phyloP scores from a whole-genome alignment of 805 yeast species.

The Saccharomycopsis fermentans region DNA sequence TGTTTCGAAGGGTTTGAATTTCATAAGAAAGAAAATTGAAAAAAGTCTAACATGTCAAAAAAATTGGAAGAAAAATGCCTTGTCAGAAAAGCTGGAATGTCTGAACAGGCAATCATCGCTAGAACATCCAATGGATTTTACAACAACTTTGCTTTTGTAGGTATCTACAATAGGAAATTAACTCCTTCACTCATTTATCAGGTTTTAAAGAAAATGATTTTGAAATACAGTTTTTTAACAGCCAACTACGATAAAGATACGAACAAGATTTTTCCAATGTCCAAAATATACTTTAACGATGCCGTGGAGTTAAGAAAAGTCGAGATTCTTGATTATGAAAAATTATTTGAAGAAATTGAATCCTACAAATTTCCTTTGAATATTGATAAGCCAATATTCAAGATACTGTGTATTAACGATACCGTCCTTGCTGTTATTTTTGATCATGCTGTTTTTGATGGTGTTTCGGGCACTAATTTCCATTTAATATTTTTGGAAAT shows the following conservation, averaged over 20 bases:
- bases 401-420: neutral
- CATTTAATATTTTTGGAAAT: neutral
- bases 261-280: neutral
- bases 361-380: neutral
- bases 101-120: conserved; percentile 1
- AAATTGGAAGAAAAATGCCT: neutral
- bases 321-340: neutral
- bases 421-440: neutral
- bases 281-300: neutral
- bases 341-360: conserved; percentile 1
- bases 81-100: neutral
- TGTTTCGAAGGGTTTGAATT: neutral
- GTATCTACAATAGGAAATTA: neutral
- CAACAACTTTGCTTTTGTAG: neutral
- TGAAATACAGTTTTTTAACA: conserved; percentile 1
- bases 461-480: conserved; percentile 2
- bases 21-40: neutral
- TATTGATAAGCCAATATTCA: neutral
- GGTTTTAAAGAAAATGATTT: conserved; percentile 2
- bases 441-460: conserved; percentile 10
- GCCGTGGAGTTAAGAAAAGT: neutral
- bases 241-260: neutral
- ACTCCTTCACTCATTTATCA: neutral
- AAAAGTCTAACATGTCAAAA: neutral
- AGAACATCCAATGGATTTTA: conserved; percentile 3